Evolutionary conservation across 169 alveolate species (phyloP).

Genomic region (Besnoitia besnoiti): DNA sequence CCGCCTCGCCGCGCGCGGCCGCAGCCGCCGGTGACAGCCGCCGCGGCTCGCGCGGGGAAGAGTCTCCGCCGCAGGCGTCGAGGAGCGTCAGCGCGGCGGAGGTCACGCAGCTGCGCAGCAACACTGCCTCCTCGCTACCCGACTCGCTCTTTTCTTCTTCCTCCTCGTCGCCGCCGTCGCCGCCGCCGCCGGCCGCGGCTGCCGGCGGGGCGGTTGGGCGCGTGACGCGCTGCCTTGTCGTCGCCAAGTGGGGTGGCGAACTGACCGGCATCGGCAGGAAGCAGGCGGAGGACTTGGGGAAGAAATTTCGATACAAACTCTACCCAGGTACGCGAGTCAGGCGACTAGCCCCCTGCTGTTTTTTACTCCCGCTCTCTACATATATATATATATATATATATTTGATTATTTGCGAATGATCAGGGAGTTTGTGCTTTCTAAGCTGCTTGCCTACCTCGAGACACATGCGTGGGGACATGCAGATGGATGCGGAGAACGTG

Average conservation of each 20-base stretch:
- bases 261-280: constrained; percentile 94
- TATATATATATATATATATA: too few relatives aligned
- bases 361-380: background rate
- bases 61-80: background rate
- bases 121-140: background rate
- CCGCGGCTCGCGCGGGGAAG: background rate
- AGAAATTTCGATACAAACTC: constrained; percentile 79
- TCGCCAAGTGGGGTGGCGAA: constrained; percentile 99
- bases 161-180: background rate
- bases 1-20: background rate
- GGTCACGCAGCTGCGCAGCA: background rate
- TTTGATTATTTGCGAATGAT: too few relatives aligned
- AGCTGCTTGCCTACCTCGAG: background rate
- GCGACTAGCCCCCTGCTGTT: too few relatives aligned
- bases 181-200: background rate
- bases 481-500: too few relatives aligned
- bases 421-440: background rate
- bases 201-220: constrained; percentile 19
- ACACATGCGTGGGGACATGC: too few relatives aligned
- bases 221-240: constrained; percentile 83
- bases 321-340: constrained; percentile 95
- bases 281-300: constrained; percentile 93
- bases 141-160: background rate
- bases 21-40: background rate
- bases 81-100: background rate